Base-by-base conservation (phyloP, 176 grass and related monocot species). In the Oryza glaberrima region DNA sequence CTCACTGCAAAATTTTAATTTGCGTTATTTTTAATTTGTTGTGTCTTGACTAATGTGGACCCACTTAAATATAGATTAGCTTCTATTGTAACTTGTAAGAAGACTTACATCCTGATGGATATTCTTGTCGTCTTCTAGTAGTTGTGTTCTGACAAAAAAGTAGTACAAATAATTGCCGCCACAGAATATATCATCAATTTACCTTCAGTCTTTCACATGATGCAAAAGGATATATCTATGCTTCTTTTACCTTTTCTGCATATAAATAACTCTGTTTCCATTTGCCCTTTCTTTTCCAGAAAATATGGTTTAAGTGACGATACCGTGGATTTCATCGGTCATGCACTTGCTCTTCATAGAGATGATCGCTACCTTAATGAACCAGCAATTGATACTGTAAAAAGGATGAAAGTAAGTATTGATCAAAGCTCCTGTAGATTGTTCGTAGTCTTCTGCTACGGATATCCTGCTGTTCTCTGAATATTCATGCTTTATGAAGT, bases 391-490 rank as follows among this genome's bases (percentile, higher is more conserved):
- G 90, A 92, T 86, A 97, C 95, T 77, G 86, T 97, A 65, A 94
- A 97, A 87, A 92, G 92, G 79, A 97, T 97, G 95, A 97, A 97
- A 75, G 95, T 97, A 92, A 63, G 86, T 79, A 13, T 87, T 69
- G 26, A 11, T 22, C 56, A 34, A 44, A 40, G 17, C 45, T 30
- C 41, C 16, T 0, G 26, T 72, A 43, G 0, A 8, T 67, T 11
- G 47, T 52, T 85, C 9, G 8, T 63, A 23, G 7, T 63, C 19
- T 63, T 9, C 51, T 58, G 3, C 3, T 61, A 22, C n/a, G 7
- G 2, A 15, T 61, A 61, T 6, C 36, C 19, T 61, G 65, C 19
- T 49, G 20, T 35, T 76, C 6, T 73, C 78, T 65, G 34, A 48
- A 14, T 70, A 26, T 77, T 35, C 9, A 72, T 76, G 23, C 63